Conservation (phyloP, 1,284 basidiomycete species). For the Austroboletus olivaceoglutinosus region DNA sequence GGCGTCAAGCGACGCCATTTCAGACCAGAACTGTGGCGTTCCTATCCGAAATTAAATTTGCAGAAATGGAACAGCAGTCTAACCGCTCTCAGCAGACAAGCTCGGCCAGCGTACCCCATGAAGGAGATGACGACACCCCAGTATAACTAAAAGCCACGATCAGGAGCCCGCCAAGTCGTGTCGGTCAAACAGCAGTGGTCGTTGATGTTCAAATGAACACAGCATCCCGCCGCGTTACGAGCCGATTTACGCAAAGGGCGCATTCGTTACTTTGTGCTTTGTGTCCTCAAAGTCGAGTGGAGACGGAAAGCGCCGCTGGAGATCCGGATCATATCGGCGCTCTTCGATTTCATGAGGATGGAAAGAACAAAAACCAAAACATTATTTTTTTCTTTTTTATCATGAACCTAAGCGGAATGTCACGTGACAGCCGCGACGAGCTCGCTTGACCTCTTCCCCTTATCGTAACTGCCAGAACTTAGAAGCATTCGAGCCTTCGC, state of each 20-base stretch:
- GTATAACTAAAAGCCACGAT: neutral
- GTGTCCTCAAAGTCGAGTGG: constrained; percentile 10
- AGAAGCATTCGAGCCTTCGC: neutral
- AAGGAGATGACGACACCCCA: constrained; percentile 16
- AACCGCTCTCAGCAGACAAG: neutral
- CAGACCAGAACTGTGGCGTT: constrained; percentile 16
- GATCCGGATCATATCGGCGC: neutral
- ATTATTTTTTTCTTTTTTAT: neutral
- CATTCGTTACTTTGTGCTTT: constrained; percentile 5
- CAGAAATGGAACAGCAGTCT: constrained; percentile 9
- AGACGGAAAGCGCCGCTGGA: constrained; percentile 1
- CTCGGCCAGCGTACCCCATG: neutral
- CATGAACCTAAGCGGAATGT: constrained; percentile 5
- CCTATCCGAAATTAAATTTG: constrained; percentile 9
- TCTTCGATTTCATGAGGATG: neutral
- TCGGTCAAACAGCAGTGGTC: neutral
- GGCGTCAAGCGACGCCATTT: constrained; percentile 2
- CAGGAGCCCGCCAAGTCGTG: neutral
- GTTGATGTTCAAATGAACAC: neutral
- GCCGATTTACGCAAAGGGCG: constrained; percentile 4
- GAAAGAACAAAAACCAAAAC: neutral
- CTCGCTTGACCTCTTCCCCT: constrained; percentile 6
- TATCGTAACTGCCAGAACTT: constrained; percentile 1
- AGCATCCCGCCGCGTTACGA: neutral
- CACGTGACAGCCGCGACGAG: constrained; percentile 14